Conservation (phyloP, 2,329 filamentous ascomycete genomes). For the Xylaria sp. region DNA sequence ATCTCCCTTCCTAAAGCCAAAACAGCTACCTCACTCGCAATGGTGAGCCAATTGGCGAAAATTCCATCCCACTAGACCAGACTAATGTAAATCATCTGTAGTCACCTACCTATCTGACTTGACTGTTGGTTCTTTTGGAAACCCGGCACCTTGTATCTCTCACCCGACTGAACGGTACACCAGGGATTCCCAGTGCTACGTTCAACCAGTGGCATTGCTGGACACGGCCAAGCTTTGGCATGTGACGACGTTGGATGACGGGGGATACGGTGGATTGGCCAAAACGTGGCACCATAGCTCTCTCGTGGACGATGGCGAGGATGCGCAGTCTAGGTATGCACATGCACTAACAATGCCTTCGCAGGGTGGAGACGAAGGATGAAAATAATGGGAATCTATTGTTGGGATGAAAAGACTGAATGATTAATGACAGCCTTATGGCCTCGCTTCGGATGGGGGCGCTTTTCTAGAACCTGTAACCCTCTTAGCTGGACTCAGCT, state of each 20-base stretch:
- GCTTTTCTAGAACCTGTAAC: slow-evolving; percentile 36
- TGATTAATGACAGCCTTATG: slow-evolving; percentile 19
- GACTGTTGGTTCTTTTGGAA: slow-evolving; percentile 5
- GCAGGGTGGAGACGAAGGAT: slow-evolving; percentile 14
- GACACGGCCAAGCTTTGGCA: slow-evolving; percentile 30
- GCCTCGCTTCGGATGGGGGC: not conserved
- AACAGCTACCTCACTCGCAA: not conserved
- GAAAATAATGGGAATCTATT: not conserved
- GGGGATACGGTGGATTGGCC: not conserved
- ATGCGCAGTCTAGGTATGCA: not conserved
- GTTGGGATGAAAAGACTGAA: not conserved
- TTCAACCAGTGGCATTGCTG: slow-evolving; percentile 29
- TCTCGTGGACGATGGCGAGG: not conserved
- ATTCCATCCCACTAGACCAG: not conserved
- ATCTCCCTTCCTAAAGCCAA: not conserved
- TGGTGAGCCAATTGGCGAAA: slow-evolving; percentile 12
- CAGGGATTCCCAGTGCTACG: slow-evolving; percentile 18
- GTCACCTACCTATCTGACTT: not conserved
- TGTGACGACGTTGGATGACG: slow-evolving; percentile 7
- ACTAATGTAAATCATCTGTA: not conserved
- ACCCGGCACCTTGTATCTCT: slow-evolving; percentile 11
- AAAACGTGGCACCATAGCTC: slow-evolving; percentile 32
- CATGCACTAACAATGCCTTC: slow-evolving; percentile 23
- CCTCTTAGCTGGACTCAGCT: slow-evolving; percentile 23
- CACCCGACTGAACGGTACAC: slow-evolving; percentile 32